Conservation (phyloP, 257 asterid species). For the Schizonepeta tenuifolia region DNA sequence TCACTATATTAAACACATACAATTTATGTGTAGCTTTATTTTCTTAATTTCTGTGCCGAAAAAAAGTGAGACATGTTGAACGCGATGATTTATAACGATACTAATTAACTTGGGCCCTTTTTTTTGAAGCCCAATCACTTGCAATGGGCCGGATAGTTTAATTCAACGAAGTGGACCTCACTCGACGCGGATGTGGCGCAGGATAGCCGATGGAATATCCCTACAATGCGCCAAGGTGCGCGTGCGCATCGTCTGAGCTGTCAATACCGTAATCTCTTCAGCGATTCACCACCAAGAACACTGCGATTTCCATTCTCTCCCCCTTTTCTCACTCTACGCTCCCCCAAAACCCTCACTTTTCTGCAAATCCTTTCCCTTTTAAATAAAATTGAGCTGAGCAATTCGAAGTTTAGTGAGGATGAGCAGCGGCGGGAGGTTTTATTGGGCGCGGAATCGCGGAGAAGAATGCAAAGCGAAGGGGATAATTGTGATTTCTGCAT, state of each 20-base stretch:
- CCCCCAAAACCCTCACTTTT: conserved; percentile 23
- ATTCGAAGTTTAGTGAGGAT: conserved; percentile 25
- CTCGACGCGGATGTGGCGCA: conserved; percentile 30
- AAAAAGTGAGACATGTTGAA: too few relatives aligned
- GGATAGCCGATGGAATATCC: conserved; percentile 27
- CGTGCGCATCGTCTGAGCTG: conserved; percentile 49
- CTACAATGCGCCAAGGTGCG: conserved; percentile 36
- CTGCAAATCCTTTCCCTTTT: neutral
- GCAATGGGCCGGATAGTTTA: neutral
- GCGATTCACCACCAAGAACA: conserved; percentile 42
- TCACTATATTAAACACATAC: too few relatives aligned
- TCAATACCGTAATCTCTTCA: conserved; percentile 43
- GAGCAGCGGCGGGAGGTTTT: conserved; percentile 60
- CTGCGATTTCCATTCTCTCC: conserved; percentile 35
- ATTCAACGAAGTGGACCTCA: neutral
- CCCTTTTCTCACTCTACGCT: conserved; percentile 21
- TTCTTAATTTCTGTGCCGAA: too few relatives aligned
- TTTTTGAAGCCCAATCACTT: neutral
- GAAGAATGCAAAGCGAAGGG: conserved; percentile 56
- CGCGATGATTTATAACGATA: too few relatives aligned
- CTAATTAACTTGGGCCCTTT: too few relatives aligned
- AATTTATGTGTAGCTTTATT: too few relatives aligned
- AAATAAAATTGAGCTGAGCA: neutral
- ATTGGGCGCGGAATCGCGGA: conserved; percentile 59
- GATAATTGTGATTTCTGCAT: conserved; percentile 60